Base-by-base conservation (phyloP, 1,139 yeast species). In the Yamadazyma kanchanaburiensis region DNA sequence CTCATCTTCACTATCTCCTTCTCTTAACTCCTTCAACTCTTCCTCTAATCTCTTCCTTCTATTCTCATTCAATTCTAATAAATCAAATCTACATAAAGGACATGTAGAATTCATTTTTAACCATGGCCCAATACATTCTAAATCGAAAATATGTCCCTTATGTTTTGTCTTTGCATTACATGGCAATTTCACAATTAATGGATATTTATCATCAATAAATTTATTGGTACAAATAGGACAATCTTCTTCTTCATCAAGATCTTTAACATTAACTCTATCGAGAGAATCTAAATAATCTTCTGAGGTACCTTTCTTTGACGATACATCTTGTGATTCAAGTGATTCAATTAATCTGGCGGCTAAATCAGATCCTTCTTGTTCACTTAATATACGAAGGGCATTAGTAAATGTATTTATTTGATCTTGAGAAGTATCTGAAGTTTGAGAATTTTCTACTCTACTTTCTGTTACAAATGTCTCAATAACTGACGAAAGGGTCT, bases 41-140 rank as follows among this genome's bases (percentile, higher is more conserved):
- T 55, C 58, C 26, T 58, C 67, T 21, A 68, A 48, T 24, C 60
- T 53, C 38, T 65, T 60, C 42, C 68, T 71, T 40, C 77, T 64
- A 31, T 64, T 65, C 29, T 51, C 46, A 19, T 52, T 56, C 4
- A 55, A 54, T 15, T 61, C 69, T 27, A 72, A 54, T 15, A 89
- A 75, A 46, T 87, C 81, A 38, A 74, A 77, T 41, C 97, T 65
- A 52, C 97, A 89, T 49, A 89, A 58, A 0, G 97, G 97, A 51
- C 97, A 89, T 0, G 95, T 87, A 2, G 80, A 67, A 47, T 85
- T 82, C 37, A 79, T 64, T 41, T 77, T 76, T 30, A 89, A 62
- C 97, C 97, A 89, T 0, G 95, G 94, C 0, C 83, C 83, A 24
- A 89, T 78, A 53, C 97, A 89, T 45, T 89, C 96, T 43, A 88